Evolutionary conservation across 78 protist species (phyloP).

Genomic region (Polysphondylium violaceum): DNA sequence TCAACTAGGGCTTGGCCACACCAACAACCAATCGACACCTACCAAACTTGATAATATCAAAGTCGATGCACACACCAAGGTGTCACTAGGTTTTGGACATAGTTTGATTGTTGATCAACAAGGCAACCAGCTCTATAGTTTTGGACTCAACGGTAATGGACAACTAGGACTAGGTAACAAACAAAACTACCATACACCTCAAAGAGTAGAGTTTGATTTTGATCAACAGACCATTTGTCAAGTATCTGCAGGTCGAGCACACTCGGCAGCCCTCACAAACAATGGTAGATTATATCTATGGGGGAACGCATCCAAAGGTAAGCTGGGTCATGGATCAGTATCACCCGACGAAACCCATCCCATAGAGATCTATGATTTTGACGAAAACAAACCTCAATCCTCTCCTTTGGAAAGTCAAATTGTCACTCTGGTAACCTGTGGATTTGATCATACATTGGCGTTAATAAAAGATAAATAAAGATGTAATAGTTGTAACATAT

Average conservation of each 20-base stretch:
- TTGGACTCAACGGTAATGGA: conserved; percentile 57
- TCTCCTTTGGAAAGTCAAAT: conserved; percentile 16
- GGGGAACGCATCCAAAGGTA: conserved; percentile 38
- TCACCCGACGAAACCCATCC: not conserved
- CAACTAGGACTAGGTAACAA: conserved; percentile 23
- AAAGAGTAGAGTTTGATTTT: not conserved
- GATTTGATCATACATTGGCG: conserved; percentile 43
- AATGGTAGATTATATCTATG: conserved; percentile 8
- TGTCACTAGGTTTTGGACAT: conserved; percentile 43
- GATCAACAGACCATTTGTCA: not conserved
- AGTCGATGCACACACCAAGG: not conserved
- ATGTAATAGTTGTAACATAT: no score
- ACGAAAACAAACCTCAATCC: not conserved
- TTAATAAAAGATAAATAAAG: conserved; percentile 4
- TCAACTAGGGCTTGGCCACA: conserved; percentile 27
- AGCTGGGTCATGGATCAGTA: conserved; percentile 35
- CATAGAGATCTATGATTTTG: not conserved
- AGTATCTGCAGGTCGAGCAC: conserved; percentile 60
- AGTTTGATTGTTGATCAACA: not conserved
- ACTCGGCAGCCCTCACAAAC: conserved; percentile 5
- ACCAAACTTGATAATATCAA: not conserved
- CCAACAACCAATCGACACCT: not conserved
- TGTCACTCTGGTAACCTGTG: conserved; percentile 8
- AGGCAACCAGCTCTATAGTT: conserved; percentile 30
- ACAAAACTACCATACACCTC: not conserved